Conservation (phyloP, 2,329 filamentous ascomycete genomes). For the Zymoseptoria passerinii region DNA sequence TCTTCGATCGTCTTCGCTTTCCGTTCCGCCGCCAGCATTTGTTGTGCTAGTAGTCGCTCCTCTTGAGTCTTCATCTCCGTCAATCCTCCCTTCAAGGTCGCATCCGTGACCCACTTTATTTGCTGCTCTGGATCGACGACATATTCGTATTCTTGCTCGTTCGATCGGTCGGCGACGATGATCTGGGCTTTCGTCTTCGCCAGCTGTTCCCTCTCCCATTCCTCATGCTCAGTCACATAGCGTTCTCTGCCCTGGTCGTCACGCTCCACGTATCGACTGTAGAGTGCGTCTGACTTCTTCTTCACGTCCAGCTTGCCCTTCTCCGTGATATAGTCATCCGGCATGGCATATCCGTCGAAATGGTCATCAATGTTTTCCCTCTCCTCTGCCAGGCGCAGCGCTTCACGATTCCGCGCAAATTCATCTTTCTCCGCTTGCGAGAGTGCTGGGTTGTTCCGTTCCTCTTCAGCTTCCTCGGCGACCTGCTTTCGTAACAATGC, state of each 20-base stretch:
- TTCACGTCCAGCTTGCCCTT: slow-evolving; percentile 81
- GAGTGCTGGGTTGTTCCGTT: slow-evolving; percentile 65
- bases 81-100: slow-evolving; percentile 61
- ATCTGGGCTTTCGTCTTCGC: slow-evolving; percentile 84
- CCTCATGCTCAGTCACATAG: slow-evolving; percentile 87
- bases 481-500: slow-evolving; percentile 86
- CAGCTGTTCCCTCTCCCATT: slow-evolving; percentile 89
- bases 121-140: slow-evolving; percentile 85
- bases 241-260: slow-evolving; percentile 83
- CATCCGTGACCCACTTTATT: slow-evolving; percentile 74
- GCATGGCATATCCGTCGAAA: slow-evolving; percentile 83
- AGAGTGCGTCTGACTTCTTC: slow-evolving; percentile 81
- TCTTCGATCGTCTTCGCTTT: slow-evolving; percentile 85
- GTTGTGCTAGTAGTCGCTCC: slow-evolving; percentile 66
- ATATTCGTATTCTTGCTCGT: slow-evolving; percentile 81
- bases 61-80: slow-evolving; percentile 63
- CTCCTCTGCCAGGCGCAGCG: slow-evolving; percentile 53
- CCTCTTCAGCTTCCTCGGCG: slow-evolving; percentile 69
- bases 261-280: slow-evolving; percentile 79
- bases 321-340: slow-evolving; percentile 90
- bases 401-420: slow-evolving; percentile 79
- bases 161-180: slow-evolving; percentile 61
- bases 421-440: slow-evolving; percentile 75
- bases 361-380: slow-evolving; percentile 82
- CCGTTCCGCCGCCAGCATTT: slow-evolving; percentile 81